A percentile compares a stretch with the other conserved stretches of the same genome.
Evolutionary conservation across 1,284 basidiomycete genomes (phyloP).

Genomic region (Sanghuangporus baumii): DNA sequence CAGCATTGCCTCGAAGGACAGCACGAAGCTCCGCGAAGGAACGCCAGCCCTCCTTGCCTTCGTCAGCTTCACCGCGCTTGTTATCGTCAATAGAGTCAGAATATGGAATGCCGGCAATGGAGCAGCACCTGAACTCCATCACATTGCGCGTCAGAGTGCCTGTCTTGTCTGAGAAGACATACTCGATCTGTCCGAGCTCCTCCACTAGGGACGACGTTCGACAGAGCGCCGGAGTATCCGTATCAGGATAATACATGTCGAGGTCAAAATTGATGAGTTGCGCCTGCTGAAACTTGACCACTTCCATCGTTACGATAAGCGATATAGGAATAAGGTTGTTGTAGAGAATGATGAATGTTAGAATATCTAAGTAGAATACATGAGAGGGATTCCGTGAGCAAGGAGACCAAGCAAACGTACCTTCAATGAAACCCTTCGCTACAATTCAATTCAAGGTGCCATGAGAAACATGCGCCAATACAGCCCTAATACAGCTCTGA

Average conservation of each 20-base stretch:
- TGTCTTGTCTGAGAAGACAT: constrained; percentile 98
- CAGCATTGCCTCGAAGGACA: constrained; percentile 37
- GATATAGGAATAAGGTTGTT: constrained; percentile 99
- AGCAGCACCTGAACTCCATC: constrained; percentile 96
- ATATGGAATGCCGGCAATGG: constrained; percentile 85
- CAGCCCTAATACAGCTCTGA: too few species aligned
- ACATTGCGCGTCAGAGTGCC: constrained; percentile 96
- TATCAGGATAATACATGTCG: constrained; percentile 92
- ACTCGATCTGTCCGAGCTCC: constrained; percentile 98
- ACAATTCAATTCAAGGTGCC: background rate
- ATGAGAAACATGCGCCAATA: background rate
- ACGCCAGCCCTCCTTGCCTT: constrained; percentile 65
- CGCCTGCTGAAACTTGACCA: constrained; percentile 98
- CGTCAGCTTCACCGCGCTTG: constrained; percentile 62
- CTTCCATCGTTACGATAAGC: constrained; percentile 98
- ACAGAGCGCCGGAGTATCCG: constrained; percentile 95
- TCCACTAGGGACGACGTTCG: constrained; percentile 97
- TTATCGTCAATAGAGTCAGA: constrained; percentile 85
- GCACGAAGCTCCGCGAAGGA: constrained; percentile 71
- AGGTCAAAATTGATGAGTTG: constrained; percentile 95
- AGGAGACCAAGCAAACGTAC: constrained; percentile 32
- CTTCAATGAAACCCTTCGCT: constrained; percentile 82
- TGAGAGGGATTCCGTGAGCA: constrained; percentile 5
- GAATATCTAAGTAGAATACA: constrained; percentile 59
- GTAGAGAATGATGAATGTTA: constrained; percentile 98